Base-by-base conservation (phyloP, 2,329 filamentous ascomycete species). In the Cladosporium oxysporum region DNA sequence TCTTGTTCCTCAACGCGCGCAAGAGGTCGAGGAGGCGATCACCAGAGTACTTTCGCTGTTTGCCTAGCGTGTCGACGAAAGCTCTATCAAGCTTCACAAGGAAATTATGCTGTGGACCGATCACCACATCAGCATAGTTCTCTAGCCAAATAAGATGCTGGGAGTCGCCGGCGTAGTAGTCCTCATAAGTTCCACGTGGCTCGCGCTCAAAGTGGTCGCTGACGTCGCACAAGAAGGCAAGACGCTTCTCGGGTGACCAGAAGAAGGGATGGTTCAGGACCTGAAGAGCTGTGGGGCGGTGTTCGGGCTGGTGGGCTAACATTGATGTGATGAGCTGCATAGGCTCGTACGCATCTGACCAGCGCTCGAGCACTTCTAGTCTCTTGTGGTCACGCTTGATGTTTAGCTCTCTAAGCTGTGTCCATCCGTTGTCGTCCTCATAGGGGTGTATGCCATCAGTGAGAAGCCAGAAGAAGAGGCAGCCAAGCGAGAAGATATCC, bases 401-500 rank as follows among this genome's bases (percentile, higher is more conserved):
- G 78, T 99, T 98, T 73, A 96, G 91, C 79, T 99, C 95, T 62
- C 95, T 81, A 41, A 84, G 79, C 64, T 81, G 88, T 87, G 96
- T 96, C 82, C 95, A 98, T 59, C 92, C 89, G 75, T 95, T 93
- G 65, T 95, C 93, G 69, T 93, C 93, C 76, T 97, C 94, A 73
- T 96, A 99, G 0, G 95, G 95, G 77, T 99, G 95, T 1, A 86
- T 87, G 18, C 95, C 95, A 68, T 93, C 91, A 1, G 94, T 97
- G 67, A 99, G 84, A n/a, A 98, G 93, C 77, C 97, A 99, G 81
- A 93, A 98, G 82, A 97, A 99, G n/a, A 99, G 93, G 62, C 97
- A 90, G 1, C 95, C 95, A 41, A 99, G 85, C 0, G 93, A 97
- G 81, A 99, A 99, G 29, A 99, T 97, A 76, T 99, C 95, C 68